phyloP scores from a whole-genome alignment of 164 flowering plant species.

The Houttuynia cordata region DNA sequence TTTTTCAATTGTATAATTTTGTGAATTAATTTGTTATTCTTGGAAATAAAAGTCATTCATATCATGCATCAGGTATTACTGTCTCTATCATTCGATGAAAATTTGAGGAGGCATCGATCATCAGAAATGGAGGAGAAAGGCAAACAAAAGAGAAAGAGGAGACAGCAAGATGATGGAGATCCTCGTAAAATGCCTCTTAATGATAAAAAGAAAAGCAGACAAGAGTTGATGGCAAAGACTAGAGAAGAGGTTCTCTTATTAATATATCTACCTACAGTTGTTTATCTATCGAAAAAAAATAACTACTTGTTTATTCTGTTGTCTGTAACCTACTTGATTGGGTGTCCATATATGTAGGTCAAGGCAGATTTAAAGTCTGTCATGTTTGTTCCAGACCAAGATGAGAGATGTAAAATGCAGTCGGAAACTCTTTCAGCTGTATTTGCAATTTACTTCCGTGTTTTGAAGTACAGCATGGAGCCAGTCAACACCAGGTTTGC shows the following conservation, averaged over 20 bases:
- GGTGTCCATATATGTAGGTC: conserved; percentile 35
- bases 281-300: no score
- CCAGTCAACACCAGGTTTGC: conserved; percentile 31
- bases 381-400: conserved; percentile 44
- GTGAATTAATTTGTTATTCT: background rate
- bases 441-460: conserved; percentile 80
- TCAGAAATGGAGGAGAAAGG: conserved; percentile 22
- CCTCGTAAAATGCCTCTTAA: conserved; percentile 24
- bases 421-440: conserved; percentile 78
- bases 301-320: no score
- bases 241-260: conserved; percentile 60
- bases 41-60: background rate
- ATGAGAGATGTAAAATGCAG: conserved; percentile 58
- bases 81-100: conserved; percentile 77
- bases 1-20: background rate
- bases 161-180: conserved; percentile 34
- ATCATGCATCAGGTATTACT: conserved; percentile 47
- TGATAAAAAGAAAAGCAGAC: conserved; percentile 50
- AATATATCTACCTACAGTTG: background rate
- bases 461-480: conserved; percentile 53
- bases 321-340: background rate
- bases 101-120: conserved; percentile 43
- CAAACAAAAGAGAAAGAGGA: conserved; percentile 29
- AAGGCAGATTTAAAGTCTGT: conserved; percentile 69
- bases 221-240: conserved; percentile 46